phyloP scores from a whole-genome alignment of 140 eudicot species.

The Bidens hawaiensis region DNA sequence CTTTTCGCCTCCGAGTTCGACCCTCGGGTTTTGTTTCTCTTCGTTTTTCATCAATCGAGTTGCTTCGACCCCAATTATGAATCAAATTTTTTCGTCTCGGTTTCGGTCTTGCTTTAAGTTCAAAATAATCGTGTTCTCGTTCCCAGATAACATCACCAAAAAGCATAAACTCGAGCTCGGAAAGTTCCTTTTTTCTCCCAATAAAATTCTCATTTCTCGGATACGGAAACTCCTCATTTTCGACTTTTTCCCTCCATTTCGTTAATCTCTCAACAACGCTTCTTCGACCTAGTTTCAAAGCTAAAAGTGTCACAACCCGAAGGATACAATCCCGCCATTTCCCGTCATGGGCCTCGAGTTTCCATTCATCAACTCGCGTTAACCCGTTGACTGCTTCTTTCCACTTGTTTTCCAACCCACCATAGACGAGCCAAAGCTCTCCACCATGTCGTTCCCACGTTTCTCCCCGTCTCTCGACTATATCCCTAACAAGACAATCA shows the following conservation, averaged over 20 bases:
- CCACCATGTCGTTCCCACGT: constrained; percentile 82
- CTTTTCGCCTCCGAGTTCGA: constrained; percentile 58
- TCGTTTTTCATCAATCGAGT: constrained; percentile 53
- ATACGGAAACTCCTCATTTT: constrained; percentile 88
- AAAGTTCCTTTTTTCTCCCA: constrained; percentile 87
- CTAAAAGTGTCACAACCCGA: constrained; percentile 81
- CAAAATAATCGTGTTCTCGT: constrained; percentile 77
- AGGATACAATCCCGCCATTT: constrained; percentile 95
- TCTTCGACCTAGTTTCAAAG: constrained; percentile 81
- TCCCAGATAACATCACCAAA: constrained; percentile 94
- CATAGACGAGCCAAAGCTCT: constrained; percentile 70
- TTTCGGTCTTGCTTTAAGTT: constrained; percentile 74
- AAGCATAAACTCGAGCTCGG: constrained; percentile 89
- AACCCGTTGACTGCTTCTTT: constrained; percentile 73
- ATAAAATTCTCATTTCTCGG: constrained; percentile 83
- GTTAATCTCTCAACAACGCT: constrained; percentile 81
- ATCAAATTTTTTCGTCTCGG: constrained; percentile 54
- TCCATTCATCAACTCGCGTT: constrained; percentile 93
- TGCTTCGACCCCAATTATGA: constrained; percentile 65
- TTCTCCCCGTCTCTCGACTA: constrained; percentile 86
- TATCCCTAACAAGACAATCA: constrained; percentile 90
- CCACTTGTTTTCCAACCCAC: constrained; percentile 90
- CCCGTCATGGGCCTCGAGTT: constrained; percentile 86
- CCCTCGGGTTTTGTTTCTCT: constrained; percentile 41
- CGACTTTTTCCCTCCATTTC: constrained; percentile 86